Evolutionary conservation across 1,284 basidiomycete species (phyloP).

Genomic region (Ustilago trichophora): DNA sequence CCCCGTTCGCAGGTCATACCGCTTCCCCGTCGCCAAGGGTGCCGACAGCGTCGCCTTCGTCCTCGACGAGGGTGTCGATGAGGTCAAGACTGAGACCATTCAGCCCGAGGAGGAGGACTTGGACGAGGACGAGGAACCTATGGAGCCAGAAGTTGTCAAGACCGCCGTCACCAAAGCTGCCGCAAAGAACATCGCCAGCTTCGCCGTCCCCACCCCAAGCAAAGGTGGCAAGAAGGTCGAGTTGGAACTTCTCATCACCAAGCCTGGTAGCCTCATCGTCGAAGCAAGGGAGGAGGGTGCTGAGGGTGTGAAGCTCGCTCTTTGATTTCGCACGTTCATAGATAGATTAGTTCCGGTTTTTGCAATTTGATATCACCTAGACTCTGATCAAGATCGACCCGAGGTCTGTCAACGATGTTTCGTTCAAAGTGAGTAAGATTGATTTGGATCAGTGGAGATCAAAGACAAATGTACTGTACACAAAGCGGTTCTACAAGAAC

Average conservation of each 20-base stretch:
- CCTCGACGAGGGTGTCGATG: slow-evolving; percentile 86
- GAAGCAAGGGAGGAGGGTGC: slow-evolving; percentile 33
- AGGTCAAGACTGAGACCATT: slow-evolving; percentile 75
- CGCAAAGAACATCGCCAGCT: slow-evolving; percentile 34
- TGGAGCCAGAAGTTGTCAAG: slow-evolving; percentile 58
- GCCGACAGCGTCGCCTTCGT: slow-evolving; percentile 72
- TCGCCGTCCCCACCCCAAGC: slow-evolving; percentile 38
- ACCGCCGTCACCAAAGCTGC: slow-evolving; percentile 52
- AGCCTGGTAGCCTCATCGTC: slow-evolving; percentile 22
- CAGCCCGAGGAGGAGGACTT: slow-evolving; percentile 56
- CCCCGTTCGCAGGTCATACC: slow-evolving; percentile 78
- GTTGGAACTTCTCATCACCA: slow-evolving; percentile 38
- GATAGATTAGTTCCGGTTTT: no score
- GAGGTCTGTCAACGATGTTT: no score
- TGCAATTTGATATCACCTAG: no score
- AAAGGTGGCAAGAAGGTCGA: slow-evolving; percentile 35
- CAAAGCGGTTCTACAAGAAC: no score
- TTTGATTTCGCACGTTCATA: no score
- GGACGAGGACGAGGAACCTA: slow-evolving; percentile 69
- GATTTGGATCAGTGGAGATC: no score
- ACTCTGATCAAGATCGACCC: no score
- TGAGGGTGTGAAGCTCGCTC: slow-evolving; percentile 14
- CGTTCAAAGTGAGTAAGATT: no score
- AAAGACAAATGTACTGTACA: no score
- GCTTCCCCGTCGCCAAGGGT: slow-evolving; percentile 68